These are phyloP conservation scores for Hypoxylon crocopeplum DNA, from an alignment of 495 filamentous ascomycete genomes.

Conservation along the genomic window DNA sequence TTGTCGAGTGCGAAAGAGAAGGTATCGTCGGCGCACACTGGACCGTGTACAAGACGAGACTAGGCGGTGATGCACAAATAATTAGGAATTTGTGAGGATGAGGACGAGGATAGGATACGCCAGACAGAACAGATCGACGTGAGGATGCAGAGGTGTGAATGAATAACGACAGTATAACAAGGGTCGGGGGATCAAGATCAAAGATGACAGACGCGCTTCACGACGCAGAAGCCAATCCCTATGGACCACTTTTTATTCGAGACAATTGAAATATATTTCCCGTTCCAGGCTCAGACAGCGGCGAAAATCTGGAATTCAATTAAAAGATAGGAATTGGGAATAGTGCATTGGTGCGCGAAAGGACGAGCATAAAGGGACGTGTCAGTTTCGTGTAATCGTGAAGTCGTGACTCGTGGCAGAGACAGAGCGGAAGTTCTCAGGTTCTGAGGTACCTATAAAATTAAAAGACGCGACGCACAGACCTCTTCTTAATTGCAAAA, in stretches of 20 bases:
- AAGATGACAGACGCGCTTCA: slow-evolving; percentile 60
- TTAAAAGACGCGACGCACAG: slow-evolving; percentile 19
- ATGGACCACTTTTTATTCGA: slow-evolving; percentile 41
- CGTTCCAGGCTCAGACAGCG: slow-evolving; percentile 40
- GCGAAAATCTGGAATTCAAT: slow-evolving; percentile 42
- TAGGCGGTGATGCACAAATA: slow-evolving; percentile 53
- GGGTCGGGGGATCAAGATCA: slow-evolving; percentile 58
- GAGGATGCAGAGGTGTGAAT: background rate
- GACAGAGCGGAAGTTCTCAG: slow-evolving; percentile 14
- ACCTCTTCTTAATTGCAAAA: slow-evolving; percentile 26
- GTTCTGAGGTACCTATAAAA: slow-evolving; percentile 6
- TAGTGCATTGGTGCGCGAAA: slow-evolving; percentile 36
- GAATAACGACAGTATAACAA: background rate
- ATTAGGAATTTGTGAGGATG: too few relatives aligned
- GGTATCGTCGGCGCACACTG: too few relatives aligned
- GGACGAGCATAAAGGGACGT: slow-evolving; percentile 39
- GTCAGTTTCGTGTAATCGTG: slow-evolving; percentile 46
- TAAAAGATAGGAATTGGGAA: slow-evolving; percentile 47
- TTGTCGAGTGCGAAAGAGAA: too few relatives aligned
- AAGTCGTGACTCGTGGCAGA: slow-evolving; percentile 37
- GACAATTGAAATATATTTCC: slow-evolving; percentile 41
- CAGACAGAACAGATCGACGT: background rate
- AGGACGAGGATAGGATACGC: background rate
- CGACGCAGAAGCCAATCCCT: slow-evolving; percentile 48
- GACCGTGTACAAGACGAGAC: slow-evolving; percentile 23